Conservation (phyloP, 2,329 filamentous ascomycete genomes). For the Fusarium sp. region DNA sequence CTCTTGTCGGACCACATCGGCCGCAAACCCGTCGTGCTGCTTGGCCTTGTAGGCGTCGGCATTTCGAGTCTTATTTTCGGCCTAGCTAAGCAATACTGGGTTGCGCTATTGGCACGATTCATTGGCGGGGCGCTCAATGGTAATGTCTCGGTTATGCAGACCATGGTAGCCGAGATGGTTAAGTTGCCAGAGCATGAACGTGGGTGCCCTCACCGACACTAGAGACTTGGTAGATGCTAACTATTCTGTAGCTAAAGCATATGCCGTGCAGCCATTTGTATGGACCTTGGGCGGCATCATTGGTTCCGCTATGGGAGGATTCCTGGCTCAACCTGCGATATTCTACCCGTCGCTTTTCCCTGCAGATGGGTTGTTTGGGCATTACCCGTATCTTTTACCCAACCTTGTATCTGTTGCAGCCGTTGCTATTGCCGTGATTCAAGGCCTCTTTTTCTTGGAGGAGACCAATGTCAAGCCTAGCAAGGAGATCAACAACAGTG, state of each 20-base stretch:
- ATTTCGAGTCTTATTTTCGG: conserved; percentile 85
- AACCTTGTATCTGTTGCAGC: conserved; percentile 70
- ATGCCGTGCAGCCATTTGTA: conserved; percentile 89
- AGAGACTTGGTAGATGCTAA: background rate
- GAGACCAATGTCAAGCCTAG: conserved; percentile 50
- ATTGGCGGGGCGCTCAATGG: conserved; percentile 91
- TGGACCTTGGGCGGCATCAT: conserved; percentile 92
- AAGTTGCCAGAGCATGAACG: conserved; percentile 88
- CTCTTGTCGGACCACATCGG: conserved; percentile 70
- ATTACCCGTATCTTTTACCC: conserved; percentile 69
- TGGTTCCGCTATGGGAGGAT: conserved; percentile 84
- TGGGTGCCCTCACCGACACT: conserved; percentile 4
- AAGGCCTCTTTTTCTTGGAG: conserved; percentile 73
- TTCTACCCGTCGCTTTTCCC: conserved; percentile 77
- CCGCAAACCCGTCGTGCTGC: conserved; percentile 76
- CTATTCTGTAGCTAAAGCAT: conserved; percentile 64
- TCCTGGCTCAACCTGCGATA: conserved; percentile 71
- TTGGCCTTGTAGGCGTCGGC: conserved; percentile 81
- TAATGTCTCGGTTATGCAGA: conserved; percentile 90
- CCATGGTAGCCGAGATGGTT: conserved; percentile 90
- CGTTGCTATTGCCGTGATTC: conserved; percentile 72
- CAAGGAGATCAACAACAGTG: background rate
- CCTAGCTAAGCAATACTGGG: conserved; percentile 81
- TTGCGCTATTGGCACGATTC: conserved; percentile 83
- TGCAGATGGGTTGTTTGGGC: conserved; percentile 61